These are phyloP conservation scores for Pichia kluyveri DNA, from an alignment of 805 yeast genomes.

Conservation along the genomic window DNA sequence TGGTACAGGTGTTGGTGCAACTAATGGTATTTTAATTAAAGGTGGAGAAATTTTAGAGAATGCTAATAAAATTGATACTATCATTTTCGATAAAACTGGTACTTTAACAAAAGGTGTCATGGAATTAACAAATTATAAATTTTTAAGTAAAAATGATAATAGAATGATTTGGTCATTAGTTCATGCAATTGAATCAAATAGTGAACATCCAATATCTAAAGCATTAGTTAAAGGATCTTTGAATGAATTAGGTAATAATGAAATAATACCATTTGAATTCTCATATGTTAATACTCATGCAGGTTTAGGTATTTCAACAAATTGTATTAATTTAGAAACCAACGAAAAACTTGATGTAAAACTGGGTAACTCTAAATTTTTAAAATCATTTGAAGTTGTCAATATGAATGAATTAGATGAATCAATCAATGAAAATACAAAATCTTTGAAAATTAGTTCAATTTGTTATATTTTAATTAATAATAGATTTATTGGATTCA, in stretches of 20 bases:
- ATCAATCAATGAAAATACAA: slow-evolving; percentile 5
- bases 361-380: slow-evolving; percentile 46
- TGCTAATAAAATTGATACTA: slow-evolving; percentile 52
- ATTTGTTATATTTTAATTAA: slow-evolving; percentile 42
- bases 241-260: slow-evolving; percentile 1
- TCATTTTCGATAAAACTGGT: slow-evolving; percentile 93
- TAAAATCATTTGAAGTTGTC: slow-evolving; percentile 20
- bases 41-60: slow-evolving; percentile 86
- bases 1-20: slow-evolving; percentile 94
- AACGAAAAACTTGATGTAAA: slow-evolving; percentile 24
- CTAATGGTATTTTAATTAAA: slow-evolving; percentile 80
- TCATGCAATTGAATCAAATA: slow-evolving; percentile 52
- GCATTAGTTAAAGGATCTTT: slow-evolving; percentile 43
- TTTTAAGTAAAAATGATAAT: slow-evolving; percentile 18
- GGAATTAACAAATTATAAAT: slow-evolving; percentile 29
- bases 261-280: slow-evolving; percentile 15
- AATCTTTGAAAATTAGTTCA: slow-evolving; percentile 12
- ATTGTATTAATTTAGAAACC: slow-evolving; percentile 10
- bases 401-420: slow-evolving; percentile 16
- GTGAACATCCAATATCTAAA: slow-evolving; percentile 85
- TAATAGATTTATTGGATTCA: slow-evolving; percentile 48
- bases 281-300: slow-evolving; percentile 29
- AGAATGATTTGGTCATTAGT: slow-evolving; percentile 38
- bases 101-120: slow-evolving; percentile 84
- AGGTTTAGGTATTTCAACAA: slow-evolving; percentile 37